Evolutionary conservation across 2,329 filamentous ascomycete genomes (phyloP).

Genomic region (Xylaria polymorpha): DNA sequence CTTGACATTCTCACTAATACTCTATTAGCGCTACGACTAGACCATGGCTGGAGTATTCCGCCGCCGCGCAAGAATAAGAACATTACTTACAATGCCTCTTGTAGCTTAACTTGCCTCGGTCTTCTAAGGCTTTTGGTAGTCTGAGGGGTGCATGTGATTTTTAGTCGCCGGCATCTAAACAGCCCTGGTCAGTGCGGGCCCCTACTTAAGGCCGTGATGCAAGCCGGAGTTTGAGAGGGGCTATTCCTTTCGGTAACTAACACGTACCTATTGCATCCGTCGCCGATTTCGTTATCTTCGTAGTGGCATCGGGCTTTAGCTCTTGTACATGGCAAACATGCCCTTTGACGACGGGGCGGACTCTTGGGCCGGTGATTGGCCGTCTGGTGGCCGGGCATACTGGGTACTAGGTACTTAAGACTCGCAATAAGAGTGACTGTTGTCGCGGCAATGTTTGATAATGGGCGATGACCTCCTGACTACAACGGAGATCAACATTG

Average conservation of each 20-base stretch:
- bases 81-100: conserved; percentile 38
- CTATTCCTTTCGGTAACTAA: neutral
- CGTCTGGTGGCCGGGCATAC: neutral
- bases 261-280: conserved; percentile 46
- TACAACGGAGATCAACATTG: neutral
- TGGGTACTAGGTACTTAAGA: neutral
- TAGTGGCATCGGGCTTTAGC: conserved; percentile 49
- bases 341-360: conserved; percentile 46
- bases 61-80: neutral
- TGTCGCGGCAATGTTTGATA: neutral
- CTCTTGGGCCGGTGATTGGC: conserved; percentile 13
- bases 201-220: too few relatives aligned
- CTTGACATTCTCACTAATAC: conserved; percentile 4
- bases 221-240: neutral
- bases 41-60: neutral
- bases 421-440: neutral
- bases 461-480: neutral
- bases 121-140: conserved; percentile 47
- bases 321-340: conserved; percentile 48
- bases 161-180: conserved; percentile 45
- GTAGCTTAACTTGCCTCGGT: conserved; percentile 47
- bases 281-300: conserved; percentile 40
- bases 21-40: conserved; percentile 1
- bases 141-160: conserved; percentile 44
- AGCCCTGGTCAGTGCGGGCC: conserved; percentile 13